phyloP scores from a whole-genome alignment of 1,284 basidiomycete species.

The Gomphus bonarii region DNA sequence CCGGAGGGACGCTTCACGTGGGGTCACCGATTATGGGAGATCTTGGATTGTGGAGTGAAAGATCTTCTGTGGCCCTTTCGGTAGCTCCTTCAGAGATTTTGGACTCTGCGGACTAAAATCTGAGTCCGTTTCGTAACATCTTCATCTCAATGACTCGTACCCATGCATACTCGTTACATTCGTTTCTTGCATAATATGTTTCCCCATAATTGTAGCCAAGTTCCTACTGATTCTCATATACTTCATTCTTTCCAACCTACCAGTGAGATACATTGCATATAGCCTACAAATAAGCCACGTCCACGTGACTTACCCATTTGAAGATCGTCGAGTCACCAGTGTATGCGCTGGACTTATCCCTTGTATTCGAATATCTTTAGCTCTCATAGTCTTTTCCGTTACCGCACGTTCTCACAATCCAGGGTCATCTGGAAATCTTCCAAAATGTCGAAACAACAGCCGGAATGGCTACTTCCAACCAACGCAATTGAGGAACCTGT shows the following conservation, averaged over 20 bases:
- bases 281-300: neutral
- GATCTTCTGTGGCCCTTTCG: constrained; percentile 3
- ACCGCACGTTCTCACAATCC: neutral
- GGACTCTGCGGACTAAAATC: neutral
- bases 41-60: constrained; percentile 7
- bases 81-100: neutral
- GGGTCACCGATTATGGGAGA: constrained; percentile 15
- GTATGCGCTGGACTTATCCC: neutral
- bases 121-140: neutral
- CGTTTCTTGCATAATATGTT: neutral
- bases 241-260: neutral
- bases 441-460: constrained; percentile 8
- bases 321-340: neutral
- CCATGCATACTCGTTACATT: neutral
- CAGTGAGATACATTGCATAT: neutral
- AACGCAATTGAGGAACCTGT: constrained; percentile 28
- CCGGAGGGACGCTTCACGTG: constrained; percentile 60
- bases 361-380: neutral
- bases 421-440: neutral
- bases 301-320: too few species aligned
- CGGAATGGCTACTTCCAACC: constrained; percentile 4
- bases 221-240: neutral
- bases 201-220: neutral
- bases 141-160: neutral
- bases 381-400: neutral